Base-by-base conservation (phyloP, 2,329 filamentous ascomycete genomes). In the Nemania abortiva region DNA sequence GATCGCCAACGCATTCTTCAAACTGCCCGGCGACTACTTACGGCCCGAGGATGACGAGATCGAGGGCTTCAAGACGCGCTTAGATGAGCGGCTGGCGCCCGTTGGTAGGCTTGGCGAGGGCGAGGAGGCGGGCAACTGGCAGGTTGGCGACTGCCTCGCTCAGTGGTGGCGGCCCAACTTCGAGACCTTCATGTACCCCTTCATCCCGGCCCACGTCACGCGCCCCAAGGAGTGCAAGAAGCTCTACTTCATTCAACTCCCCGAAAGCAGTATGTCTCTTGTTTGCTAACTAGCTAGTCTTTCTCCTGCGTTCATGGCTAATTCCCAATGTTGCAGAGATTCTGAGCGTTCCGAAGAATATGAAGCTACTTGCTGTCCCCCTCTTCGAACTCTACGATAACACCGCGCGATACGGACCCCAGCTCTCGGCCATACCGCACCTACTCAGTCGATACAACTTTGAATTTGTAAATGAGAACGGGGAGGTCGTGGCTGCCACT, bases 101-200 rank as follows among this genome's bases (percentile, higher is more conserved):
- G 93, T 96, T n/a, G 94, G 94, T 63, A 91, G 91, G 57, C 90
- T 93, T 29, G 92, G 94, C 70, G 92, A 97, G 81, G 93, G 92
- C 58, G 93, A 96, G 75, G 95, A 95, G 79, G 80, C 81, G 0
- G 92, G 93, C 72, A 94, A 97, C 78, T 99, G 96, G 96, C 88
- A 97, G 80, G 90, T 99, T 74, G 94, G 93, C 75, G 96, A 98
- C 80, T 97, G 95, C 57, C 87, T 99, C 65, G 95, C 96, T 63
- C 95, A 98, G 83, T 99, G 96, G 96, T 99, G 95, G 94, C 88
- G 96, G 66, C 96, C 96, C 63, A 99, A 98, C 85, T 98, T 98
- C 80, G 96, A 99, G 86, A 98, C 96, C 1, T 98, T 98, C 86
- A 98, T 99, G 94, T 99, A 99, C 80, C 96, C 96, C 0, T 99